A percentile compares a stretch with the other conserved stretches of the same genome.
Conservation (phyloP, 1,139 yeast species). For the Suhomyces coccinellae region DNA sequence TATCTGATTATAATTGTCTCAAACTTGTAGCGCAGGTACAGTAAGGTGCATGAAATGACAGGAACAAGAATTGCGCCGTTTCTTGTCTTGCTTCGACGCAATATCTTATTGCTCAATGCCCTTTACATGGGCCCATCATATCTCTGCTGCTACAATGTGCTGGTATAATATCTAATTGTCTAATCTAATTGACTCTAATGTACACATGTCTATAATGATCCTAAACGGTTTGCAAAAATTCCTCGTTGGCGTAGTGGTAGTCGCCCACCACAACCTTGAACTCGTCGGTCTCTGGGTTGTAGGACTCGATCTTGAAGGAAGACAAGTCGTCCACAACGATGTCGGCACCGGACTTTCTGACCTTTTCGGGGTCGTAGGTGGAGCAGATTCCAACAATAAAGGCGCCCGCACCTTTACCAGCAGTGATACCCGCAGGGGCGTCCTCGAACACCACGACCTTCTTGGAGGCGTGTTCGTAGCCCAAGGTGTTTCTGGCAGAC, state of each 20-base stretch:
- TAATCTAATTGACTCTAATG: conserved; percentile 9
- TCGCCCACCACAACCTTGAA: conserved; percentile 46
- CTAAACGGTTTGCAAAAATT: conserved; percentile 34
- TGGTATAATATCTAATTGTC: neutral
- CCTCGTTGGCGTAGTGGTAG: conserved; percentile 49
- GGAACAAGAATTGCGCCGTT: no score
- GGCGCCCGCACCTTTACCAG: conserved; percentile 86
- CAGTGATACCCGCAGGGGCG: conserved; percentile 84
- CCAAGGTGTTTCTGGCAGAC: conserved; percentile 60
- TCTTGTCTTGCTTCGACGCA: no score
- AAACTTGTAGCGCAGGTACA: no score
- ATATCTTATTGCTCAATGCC: no score
- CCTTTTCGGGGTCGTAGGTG: conserved; percentile 67
- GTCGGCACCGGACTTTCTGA: conserved; percentile 75
- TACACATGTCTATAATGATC: conserved; percentile 15
- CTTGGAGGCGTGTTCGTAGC: conserved; percentile 45
- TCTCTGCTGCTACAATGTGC: no score
- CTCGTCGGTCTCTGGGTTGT: conserved; percentile 47
- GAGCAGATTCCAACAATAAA: conserved; percentile 81
- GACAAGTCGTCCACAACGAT: conserved; percentile 74
- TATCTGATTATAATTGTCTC: no score
- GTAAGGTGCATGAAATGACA: no score
- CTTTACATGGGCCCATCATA: no score
- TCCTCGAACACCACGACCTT: conserved; percentile 78
- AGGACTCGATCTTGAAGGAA: conserved; percentile 44